Base-by-base conservation (phyloP, 2,329 filamentous ascomycete genomes). In the Lasiodiplodia citricola region DNA sequence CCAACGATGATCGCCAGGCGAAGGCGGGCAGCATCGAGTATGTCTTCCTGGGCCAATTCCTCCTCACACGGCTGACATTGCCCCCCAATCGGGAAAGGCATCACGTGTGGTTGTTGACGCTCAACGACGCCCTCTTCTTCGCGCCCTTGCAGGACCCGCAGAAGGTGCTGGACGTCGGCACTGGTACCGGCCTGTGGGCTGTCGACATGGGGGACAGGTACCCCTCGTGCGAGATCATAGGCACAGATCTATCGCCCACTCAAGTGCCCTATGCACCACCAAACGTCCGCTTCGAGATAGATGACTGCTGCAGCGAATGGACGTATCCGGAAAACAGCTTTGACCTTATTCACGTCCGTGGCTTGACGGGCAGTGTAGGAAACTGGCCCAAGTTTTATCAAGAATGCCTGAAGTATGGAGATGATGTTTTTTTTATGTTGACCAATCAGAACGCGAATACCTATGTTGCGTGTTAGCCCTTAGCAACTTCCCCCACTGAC, bases 241-340 rank as follows among this genome's bases (percentile, higher is more conserved):
- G 75, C 18, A 78, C 77, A 1, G 78, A 81, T 56, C 74, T 80
- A 16, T 78, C 75, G 21, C 78, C 79, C 4, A 76, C 76, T 57
- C 76, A 80, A 70, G 72, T 73, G 28, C 72, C 72, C 16, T 74
- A 71, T 51, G 75, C 79, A 2, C 79, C 81, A 5, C 76, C 80
- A 2, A 84, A 84, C 71, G 76, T 82, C 67, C 75, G 74, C 35
- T 84, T 83, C 73, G 80, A 83, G 71, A 78, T 84, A 71, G 82
- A 84, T 72, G 82, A 84, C 73, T 75, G 77, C 25, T 76, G 74
- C 71, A 73, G 72, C 57, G 74, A 80, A 57, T 83, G 82, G 81
- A 78, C 78, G 8, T 83, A 81, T 70, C 76, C 78, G 1, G 66
- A 73, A 10, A 68, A 75, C 55, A 72, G 75, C 57, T 82, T 82